Percentiles rank a stretch among this genome's conserved stretches.
phyloP scores from a whole-genome alignment of 495 filamentous ascomycete genomes.

The Xylaria acuta region DNA sequence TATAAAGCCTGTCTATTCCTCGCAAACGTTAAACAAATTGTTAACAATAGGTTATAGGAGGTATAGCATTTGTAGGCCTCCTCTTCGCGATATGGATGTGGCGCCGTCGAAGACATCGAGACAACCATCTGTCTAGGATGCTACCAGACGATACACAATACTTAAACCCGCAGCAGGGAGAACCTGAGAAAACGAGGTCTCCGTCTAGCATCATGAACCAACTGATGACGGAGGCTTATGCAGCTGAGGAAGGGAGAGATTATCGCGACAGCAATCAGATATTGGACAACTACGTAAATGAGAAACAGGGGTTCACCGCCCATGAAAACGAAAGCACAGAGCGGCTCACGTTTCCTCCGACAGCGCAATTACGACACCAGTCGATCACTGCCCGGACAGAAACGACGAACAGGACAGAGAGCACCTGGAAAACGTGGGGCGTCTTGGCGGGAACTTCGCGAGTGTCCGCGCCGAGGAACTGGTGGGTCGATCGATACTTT shows the following conservation, averaged over 20 bases:
- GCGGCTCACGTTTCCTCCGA: background rate
- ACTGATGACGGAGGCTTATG: constrained; percentile 15
- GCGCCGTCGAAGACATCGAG: background rate
- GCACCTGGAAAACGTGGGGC: constrained; percentile 19
- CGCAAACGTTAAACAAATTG: background rate
- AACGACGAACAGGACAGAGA: constrained; percentile 4
- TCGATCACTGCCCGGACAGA: constrained; percentile 19
- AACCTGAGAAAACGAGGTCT: background rate
- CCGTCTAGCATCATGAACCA: constrained; percentile 25
- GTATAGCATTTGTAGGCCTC: constrained; percentile 9
- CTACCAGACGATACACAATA: background rate
- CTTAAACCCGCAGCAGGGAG: background rate
- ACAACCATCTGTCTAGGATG: background rate
- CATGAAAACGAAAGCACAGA: background rate
- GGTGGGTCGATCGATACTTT: constrained; percentile 21
- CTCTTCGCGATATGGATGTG: constrained; percentile 11
- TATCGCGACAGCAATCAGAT: background rate
- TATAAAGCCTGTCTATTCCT: background rate
- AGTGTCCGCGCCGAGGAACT: background rate
- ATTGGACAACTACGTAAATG: constrained; percentile 11
- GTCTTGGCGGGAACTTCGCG: constrained; percentile 16
- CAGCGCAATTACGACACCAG: background rate
- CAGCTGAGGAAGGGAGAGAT: constrained; percentile 11
- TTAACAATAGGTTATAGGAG: background rate
- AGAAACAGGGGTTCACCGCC: constrained; percentile 7